phyloP scores from a whole-genome alignment of 2,329 filamentous ascomycete species.

The Xylaria sp. region DNA sequence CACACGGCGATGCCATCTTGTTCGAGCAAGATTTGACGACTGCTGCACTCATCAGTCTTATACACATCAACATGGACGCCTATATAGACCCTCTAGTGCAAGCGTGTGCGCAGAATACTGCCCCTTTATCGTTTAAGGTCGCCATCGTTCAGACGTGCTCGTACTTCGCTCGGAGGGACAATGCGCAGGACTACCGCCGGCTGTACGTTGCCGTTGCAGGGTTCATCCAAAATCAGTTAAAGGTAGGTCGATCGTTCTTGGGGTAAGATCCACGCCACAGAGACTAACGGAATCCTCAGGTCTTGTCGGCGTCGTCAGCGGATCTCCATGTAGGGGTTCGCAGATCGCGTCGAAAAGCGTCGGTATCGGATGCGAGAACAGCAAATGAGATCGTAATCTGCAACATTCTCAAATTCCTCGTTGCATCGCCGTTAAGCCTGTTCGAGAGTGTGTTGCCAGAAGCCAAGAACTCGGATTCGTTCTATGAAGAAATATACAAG shows the following conservation, averaged over 20 bases:
- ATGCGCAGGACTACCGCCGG: conserved; percentile 46
- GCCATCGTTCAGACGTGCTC: conserved; percentile 58
- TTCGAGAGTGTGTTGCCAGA: conserved; percentile 39
- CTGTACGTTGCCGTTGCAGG: conserved; percentile 51
- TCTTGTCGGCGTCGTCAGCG: conserved; percentile 36
- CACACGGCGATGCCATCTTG: conserved; percentile 41
- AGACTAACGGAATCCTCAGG: conserved; percentile 27
- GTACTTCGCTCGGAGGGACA: conserved; percentile 53
- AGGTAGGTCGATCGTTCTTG: conserved; percentile 38
- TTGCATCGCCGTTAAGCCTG: conserved; percentile 47
- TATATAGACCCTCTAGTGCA: conserved; percentile 53
- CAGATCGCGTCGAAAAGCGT: conserved; percentile 37
- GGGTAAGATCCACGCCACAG: conserved; percentile 4
- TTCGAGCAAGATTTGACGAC: conserved; percentile 63
- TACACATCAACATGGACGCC: conserved; percentile 55
- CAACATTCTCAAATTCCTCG: conserved; percentile 53
- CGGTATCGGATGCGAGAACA: conserved; percentile 35
- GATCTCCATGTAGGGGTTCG: conserved; percentile 38
- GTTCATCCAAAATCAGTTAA: conserved; percentile 52
- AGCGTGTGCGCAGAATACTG: conserved; percentile 50
- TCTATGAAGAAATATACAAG: conserved; percentile 44
- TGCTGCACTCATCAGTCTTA: conserved; percentile 59
- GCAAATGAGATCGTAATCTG: conserved; percentile 41
- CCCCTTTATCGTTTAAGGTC: conserved; percentile 57
- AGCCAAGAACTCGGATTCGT: conserved; percentile 33